Base-by-base conservation (phyloP, 2,329 filamentous ascomycete species). In the Harringtonia aguacate region DNA sequence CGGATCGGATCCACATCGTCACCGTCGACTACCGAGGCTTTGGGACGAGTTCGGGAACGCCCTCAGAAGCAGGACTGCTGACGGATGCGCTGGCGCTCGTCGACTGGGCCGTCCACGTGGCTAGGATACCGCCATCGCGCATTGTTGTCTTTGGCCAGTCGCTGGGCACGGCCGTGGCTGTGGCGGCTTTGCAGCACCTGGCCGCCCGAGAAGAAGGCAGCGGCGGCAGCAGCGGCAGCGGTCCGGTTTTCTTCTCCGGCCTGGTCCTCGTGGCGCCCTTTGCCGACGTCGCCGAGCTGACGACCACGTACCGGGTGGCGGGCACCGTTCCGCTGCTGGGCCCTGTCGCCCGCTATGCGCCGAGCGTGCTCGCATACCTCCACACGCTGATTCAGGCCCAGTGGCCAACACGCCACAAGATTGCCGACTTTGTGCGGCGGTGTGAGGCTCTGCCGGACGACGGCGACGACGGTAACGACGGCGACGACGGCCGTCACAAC, bases 21-120 rank as follows among this genome's bases (percentile, higher is more conserved):
- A 66, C 72, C 2, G 69, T 82, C 43, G 77, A 82, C 57, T 81
- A 80, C 51, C 68, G 77, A 6, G 77, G 78, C 1, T 82, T 75
- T 50, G 77, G 78, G 1, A 45, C 53, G 8, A 75, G 69, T 41
- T 69, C 60, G 0, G 75, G 76, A 2, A 53, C 56, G 6, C 76
- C 76, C 0, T 75, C 73, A 0, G 77, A 81, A 55, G 39, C 53
- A 1, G 76, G 77, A 0, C 58, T 81, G 1, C 58, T 76, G 13
- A 56, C 55, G 1, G 77, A 82, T 53, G 76, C 73, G 1, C 51
- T 72, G 1, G 60, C 72, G 0, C 56, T 79, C 3, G 66, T 66
- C 2, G 61, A 75, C 12, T 81, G 74, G 67, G 75, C 72, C 0
- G 62, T 70, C 44, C 58, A 72, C 1, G 65, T 63, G 0, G 74